Conservation (phyloP, 192 early-diverging fungal genomes). For the Coemansia sp. region DNA sequence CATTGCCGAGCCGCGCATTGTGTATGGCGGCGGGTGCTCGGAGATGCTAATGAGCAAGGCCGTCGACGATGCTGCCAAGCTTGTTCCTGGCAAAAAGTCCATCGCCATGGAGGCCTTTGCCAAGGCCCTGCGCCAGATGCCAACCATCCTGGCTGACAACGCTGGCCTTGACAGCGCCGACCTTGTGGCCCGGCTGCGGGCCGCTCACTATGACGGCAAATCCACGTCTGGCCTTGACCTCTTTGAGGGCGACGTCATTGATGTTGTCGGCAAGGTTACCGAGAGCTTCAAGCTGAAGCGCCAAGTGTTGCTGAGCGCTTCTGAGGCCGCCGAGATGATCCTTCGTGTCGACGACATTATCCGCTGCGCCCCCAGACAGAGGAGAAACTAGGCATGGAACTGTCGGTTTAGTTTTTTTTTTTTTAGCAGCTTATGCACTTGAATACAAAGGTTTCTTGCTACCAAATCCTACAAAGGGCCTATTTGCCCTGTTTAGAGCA, state of each 20-base stretch:
- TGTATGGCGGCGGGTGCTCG: slow-evolving; percentile 93
- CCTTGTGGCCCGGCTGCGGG: slow-evolving; percentile 87
- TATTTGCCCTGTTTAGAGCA: slow-evolving; percentile 8
- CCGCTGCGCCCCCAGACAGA: slow-evolving; percentile 75
- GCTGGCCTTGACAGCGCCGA: slow-evolving; percentile 95
- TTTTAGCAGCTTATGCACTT: background rate
- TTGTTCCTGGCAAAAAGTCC: slow-evolving; percentile 91
- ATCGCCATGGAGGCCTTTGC: slow-evolving; percentile 96
- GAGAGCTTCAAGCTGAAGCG: slow-evolving; percentile 97
- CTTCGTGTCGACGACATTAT: slow-evolving; percentile 98
- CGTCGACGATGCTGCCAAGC: slow-evolving; percentile 89
- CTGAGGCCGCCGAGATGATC: slow-evolving; percentile 97
- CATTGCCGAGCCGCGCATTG: slow-evolving; percentile 88
- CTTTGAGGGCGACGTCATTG: slow-evolving; percentile 72
- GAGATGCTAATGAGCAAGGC: slow-evolving; percentile 98
- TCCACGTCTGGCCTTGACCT: slow-evolving; percentile 82
- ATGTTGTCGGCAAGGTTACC: slow-evolving; percentile 84
- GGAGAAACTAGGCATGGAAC: slow-evolving; percentile 21
- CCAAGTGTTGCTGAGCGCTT: slow-evolving; percentile 87
- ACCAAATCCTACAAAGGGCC: background rate
- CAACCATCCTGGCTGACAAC: slow-evolving; percentile 96
- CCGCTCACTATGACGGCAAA: slow-evolving; percentile 87
- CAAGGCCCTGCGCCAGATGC: slow-evolving; percentile 90
- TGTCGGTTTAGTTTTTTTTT: background rate
- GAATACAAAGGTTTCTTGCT: background rate